Percentiles rank a stretch among this genome's conserved stretches.
These are phyloP conservation scores for Gillenia trifoliata DNA, from an alignment of 306 rosid species.

Conservation along the genomic window DNA sequence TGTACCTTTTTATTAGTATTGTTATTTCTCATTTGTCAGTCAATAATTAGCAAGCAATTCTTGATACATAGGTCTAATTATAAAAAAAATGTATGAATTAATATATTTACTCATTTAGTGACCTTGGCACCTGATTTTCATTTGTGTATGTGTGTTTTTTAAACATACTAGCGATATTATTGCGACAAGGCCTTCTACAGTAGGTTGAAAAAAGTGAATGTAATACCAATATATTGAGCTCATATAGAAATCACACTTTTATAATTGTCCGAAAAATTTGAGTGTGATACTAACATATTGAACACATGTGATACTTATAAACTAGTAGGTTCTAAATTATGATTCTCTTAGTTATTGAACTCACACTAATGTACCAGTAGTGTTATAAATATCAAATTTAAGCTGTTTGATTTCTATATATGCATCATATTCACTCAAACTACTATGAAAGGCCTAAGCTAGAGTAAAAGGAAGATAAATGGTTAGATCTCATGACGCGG, in stretches of 20 bases:
- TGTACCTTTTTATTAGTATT: slow-evolving; percentile 29
- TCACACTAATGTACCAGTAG: no score
- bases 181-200: no score
- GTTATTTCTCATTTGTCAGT: not conserved
- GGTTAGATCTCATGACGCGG: not conserved
- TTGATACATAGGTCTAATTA: not conserved
- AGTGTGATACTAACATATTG: not conserved
- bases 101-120: not conserved
- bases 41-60: not conserved
- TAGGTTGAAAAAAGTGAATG: no score
- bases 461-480: not conserved
- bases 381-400: no score
- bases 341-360: no score
- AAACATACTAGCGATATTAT: no score
- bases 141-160: not conserved
- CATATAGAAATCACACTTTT: not conserved
- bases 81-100: not conserved
- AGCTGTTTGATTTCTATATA: no score
- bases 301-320: not conserved
- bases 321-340: no score
- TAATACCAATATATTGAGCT: no score
- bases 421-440: no score
- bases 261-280: no score
- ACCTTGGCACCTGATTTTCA: not conserved
- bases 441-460: no score